Percentiles rank a stretch among this genome's conserved stretches.
Evolutionary conservation across 345 rosid genomes (phyloP).

Genomic region (Brassica rapa): DNA sequence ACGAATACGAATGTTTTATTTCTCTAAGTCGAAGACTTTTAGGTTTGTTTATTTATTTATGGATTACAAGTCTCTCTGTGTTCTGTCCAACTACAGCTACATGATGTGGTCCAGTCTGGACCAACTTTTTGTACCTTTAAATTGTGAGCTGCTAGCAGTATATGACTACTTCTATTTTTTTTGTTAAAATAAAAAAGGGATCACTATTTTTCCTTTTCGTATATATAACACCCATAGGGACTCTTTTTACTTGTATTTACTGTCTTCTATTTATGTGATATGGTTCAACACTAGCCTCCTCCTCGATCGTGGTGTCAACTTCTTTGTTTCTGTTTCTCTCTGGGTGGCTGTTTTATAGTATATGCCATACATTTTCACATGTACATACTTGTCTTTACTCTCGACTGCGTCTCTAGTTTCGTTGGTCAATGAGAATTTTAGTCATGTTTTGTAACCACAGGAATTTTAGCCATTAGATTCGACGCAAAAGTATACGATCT

Average conservation of each 20-base stretch:
- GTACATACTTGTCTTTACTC: constrained; percentile 23
- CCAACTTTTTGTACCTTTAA: constrained; percentile 26
- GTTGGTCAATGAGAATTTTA: constrained; percentile 19
- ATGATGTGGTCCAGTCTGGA: constrained; percentile 30
- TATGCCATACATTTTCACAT: background rate
- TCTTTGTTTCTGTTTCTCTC: constrained; percentile 12
- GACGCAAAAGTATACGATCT: constrained; percentile 10
- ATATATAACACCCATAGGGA: background rate
- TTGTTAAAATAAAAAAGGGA: background rate
- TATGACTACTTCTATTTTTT: constrained; percentile 16
- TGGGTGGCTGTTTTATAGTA: background rate
- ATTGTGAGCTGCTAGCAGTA: constrained; percentile 32
- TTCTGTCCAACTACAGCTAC: constrained; percentile 26
- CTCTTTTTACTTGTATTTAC: constrained; percentile 1
- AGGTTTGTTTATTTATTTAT: background rate
- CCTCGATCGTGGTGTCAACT: background rate
- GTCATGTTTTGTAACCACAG: background rate
- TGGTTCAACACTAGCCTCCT: constrained; percentile 14
- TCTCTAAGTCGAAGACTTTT: constrained; percentile 28
- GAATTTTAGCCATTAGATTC: constrained; percentile 1
- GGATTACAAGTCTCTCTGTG: constrained; percentile 6
- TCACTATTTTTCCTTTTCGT: background rate
- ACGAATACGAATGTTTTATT: constrained; percentile 22
- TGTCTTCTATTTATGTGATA: background rate
- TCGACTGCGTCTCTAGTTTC: constrained; percentile 16